phyloP scores from a whole-genome alignment of 139 green algal genomes.

The Asterochloris sp. region DNA sequence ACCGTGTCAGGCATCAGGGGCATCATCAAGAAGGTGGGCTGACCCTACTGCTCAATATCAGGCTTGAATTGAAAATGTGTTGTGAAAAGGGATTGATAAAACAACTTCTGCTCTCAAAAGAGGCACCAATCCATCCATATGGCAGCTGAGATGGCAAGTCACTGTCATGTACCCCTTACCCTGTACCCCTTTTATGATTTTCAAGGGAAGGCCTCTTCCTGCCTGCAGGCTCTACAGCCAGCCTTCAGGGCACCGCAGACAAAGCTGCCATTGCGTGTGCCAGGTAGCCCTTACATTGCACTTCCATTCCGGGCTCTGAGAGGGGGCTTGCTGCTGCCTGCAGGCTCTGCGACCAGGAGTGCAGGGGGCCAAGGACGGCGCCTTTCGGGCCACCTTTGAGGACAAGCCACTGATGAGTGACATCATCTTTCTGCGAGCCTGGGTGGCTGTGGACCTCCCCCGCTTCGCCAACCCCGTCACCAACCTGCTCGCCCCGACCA shows the following conservation, averaged over 20 bases:
- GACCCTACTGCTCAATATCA: no score
- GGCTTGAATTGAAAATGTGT: no score
- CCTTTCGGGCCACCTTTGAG: conserved; percentile 87
- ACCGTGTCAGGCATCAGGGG: conserved; percentile 93
- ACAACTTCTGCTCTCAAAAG: no score
- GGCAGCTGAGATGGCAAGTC: no score
- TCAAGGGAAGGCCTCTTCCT: no score
- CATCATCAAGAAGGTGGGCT: conserved; percentile 92
- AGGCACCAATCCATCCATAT: not conserved
- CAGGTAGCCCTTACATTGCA: not conserved
- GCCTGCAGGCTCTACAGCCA: not conserved
- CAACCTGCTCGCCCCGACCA: conserved; percentile 68
- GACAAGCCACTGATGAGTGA: conserved; percentile 94
- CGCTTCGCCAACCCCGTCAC: conserved; percentile 92
- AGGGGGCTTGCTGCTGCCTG: not conserved
- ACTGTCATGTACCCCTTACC: no score
- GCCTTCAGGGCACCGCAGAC: no score
- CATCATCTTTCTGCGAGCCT: conserved; percentile 82
- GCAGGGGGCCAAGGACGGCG: conserved; percentile 62
- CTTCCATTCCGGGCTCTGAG: not conserved
- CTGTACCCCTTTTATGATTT: no score
- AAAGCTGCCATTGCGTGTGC: no score
- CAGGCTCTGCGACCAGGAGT: conserved; percentile 38
- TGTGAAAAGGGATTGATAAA: no score
- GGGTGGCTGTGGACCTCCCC: conserved; percentile 90